These are phyloP conservation scores for Pseudopyrenochaeta lycopersici DNA, from an alignment of 2,329 filamentous ascomycete genomes.

Conservation along the genomic window DNA sequence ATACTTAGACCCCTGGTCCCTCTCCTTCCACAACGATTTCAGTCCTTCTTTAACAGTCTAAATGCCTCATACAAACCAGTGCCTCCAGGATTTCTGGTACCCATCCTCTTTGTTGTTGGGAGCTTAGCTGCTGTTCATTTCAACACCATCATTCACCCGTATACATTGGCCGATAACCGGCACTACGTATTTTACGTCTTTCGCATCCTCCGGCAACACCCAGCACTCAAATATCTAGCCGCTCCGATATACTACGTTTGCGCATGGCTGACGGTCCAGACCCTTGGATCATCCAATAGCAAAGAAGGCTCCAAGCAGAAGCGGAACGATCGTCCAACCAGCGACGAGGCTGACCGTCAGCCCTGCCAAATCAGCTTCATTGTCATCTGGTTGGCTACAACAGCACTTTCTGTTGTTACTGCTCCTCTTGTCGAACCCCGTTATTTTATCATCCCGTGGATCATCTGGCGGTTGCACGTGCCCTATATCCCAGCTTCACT, in stretches of 20 bases:
- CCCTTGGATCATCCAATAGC: slow-evolving; percentile 57
- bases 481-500: slow-evolving; percentile 56
- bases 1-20: slow-evolving; percentile 53
- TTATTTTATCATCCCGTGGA: slow-evolving; percentile 95
- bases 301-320: neutral
- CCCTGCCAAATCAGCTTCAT: slow-evolving; percentile 56
- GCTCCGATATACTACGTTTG: slow-evolving; percentile 75
- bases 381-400: slow-evolving; percentile 72
- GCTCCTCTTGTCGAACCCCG: slow-evolving; percentile 93
- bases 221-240: slow-evolving; percentile 71
- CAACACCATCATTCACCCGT: slow-evolving; percentile 96
- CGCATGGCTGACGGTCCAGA: slow-evolving; percentile 73
- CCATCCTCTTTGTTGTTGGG: slow-evolving; percentile 41
- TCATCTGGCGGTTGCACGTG: slow-evolving; percentile 86
- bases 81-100: slow-evolving; percentile 34
- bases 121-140: slow-evolving; percentile 68
- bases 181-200: slow-evolving; percentile 99
- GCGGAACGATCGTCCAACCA: slow-evolving; percentile 10
- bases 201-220: slow-evolving; percentile 75
- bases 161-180: slow-evolving; percentile 93
- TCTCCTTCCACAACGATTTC: slow-evolving; percentile 23
- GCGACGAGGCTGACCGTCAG: slow-evolving; percentile 4
- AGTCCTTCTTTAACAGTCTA: slow-evolving; percentile 12
- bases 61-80: slow-evolving; percentile 6
- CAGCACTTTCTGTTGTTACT: slow-evolving; percentile 80